phyloP scores from a whole-genome alignment of 345 rosid genomes.

The Odontarrhena argentea region DNA sequence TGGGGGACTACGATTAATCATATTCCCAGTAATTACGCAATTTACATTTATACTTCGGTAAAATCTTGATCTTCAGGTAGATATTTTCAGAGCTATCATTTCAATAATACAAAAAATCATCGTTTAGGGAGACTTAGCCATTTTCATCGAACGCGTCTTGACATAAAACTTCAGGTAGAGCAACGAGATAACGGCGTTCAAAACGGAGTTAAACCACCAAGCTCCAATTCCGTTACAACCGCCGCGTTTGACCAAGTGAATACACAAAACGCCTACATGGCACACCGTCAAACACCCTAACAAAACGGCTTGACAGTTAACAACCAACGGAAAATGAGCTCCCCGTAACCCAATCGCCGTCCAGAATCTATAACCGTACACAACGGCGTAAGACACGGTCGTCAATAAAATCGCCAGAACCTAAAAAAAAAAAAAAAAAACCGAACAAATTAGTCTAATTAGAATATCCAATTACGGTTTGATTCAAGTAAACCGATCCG shows the following conservation, averaged over 20 bases:
- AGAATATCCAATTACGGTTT: too few relatives aligned
- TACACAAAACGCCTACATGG: constrained; percentile 73
- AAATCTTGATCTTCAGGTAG: constrained; percentile 20
- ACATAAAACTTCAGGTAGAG: constrained; percentile 69
- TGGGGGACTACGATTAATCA: background rate
- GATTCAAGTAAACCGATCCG: constrained; percentile 16
- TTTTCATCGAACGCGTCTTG: constrained; percentile 39
- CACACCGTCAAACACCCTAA: constrained; percentile 67
- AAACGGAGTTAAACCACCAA: constrained; percentile 78
- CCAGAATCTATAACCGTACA: constrained; percentile 96
- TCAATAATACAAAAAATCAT: constrained; percentile 21
- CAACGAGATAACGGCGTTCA: constrained; percentile 63
- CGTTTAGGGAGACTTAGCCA: background rate
- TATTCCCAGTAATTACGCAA: background rate
- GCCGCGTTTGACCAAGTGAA: constrained; percentile 72
- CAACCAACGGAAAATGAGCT: constrained; percentile 75
- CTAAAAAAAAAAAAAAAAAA: constrained; percentile 34
- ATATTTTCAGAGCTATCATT: background rate
- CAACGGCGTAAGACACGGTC: constrained; percentile 66
- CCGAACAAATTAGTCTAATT: too few relatives aligned
- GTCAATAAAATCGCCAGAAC: constrained; percentile 70
- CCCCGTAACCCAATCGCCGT: constrained; percentile 73
- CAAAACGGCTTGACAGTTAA: constrained; percentile 61
- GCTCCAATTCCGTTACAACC: constrained; percentile 95
- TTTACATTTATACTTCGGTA: background rate